Percentiles rank a stretch among this genome's conserved stretches.
Conservation (phyloP, 108 stramenopile genomes). For the Cyclotella baltica region DNA sequence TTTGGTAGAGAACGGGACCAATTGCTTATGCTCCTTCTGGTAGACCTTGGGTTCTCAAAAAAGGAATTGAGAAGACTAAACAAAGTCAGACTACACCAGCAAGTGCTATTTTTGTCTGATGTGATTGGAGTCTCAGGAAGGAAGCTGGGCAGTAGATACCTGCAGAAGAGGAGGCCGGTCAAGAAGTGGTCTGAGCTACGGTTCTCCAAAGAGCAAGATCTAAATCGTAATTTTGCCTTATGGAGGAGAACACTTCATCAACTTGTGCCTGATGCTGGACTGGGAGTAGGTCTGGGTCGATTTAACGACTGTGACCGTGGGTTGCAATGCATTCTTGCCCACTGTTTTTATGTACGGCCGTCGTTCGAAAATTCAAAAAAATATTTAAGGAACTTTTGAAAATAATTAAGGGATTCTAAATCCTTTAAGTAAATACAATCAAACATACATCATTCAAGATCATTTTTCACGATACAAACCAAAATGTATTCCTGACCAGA, state of each 20-base stretch:
- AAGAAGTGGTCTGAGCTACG: neutral
- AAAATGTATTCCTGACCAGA: too few relatives aligned
- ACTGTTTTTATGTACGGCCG: too few relatives aligned
- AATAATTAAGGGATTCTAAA: too few relatives aligned
- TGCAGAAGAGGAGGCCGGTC: neutral
- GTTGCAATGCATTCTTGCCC: too few relatives aligned
- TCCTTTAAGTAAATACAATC: too few relatives aligned
- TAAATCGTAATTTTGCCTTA: neutral
- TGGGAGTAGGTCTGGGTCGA: neutral
- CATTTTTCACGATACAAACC: too few relatives aligned
- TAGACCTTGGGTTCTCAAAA: neutral
- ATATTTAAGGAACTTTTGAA: too few relatives aligned
- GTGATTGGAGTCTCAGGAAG: neutral
- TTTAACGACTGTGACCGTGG: too few relatives aligned
- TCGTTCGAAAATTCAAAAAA: too few relatives aligned
- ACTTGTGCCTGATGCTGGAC: neutral
- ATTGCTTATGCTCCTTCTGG: constrained; percentile 18
- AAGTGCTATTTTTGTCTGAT: constrained; percentile 19
- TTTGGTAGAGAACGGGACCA: constrained; percentile 10
- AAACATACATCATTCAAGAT: too few relatives aligned
- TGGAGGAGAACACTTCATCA: neutral
- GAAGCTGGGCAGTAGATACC: neutral
- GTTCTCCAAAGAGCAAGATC: neutral
- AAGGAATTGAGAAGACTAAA: constrained; percentile 1
- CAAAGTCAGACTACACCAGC: neutral